Percentiles rank a stretch among this genome's conserved stretches.
Conservation (phyloP, 2,329 filamentous ascomycete genomes). For the Leptographium radiaticola region DNA sequence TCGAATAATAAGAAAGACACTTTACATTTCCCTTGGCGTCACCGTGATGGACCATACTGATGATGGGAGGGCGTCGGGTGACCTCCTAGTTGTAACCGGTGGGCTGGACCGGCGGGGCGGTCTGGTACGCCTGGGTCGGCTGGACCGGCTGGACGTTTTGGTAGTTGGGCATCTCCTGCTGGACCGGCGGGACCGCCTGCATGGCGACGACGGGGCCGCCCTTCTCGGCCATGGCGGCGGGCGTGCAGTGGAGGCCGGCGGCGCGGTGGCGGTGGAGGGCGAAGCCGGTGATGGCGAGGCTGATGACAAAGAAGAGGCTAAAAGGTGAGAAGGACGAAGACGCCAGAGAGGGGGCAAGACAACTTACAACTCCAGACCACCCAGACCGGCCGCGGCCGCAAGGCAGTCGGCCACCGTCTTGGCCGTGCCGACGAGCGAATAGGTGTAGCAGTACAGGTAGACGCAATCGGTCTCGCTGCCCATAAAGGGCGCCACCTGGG, state of each 20-base stretch:
- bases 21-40: too few relatives aligned
- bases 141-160: slow-evolving; percentile 3
- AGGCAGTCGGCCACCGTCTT: slow-evolving; percentile 14
- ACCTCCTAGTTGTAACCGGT: too few relatives aligned
- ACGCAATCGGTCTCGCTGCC: slow-evolving; percentile 11
- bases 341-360: background rate
- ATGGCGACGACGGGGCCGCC: background rate
- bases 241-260: slow-evolving; percentile 26
- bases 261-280: slow-evolving; percentile 30
- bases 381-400: slow-evolving; percentile 25
- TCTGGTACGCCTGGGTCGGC: too few relatives aligned
- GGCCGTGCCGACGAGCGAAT: slow-evolving; percentile 4
- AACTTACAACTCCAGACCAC: slow-evolving; percentile 27
- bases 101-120: too few relatives aligned
- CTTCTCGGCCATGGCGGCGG: slow-evolving; percentile 14
- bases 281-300: slow-evolving; percentile 27
- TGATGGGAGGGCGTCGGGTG: too few relatives aligned
- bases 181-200: background rate
- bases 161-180: slow-evolving; percentile 7
- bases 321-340: background rate
- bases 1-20: too few relatives aligned
- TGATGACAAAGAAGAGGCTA: slow-evolving; percentile 28
- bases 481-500: slow-evolving; percentile 19
- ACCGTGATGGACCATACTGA: too few relatives aligned
- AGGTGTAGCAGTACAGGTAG: slow-evolving; percentile 15